These are phyloP conservation scores for Myxozyma neotropica DNA, from an alignment of 805 yeast genomes.

Conservation along the genomic window DNA sequence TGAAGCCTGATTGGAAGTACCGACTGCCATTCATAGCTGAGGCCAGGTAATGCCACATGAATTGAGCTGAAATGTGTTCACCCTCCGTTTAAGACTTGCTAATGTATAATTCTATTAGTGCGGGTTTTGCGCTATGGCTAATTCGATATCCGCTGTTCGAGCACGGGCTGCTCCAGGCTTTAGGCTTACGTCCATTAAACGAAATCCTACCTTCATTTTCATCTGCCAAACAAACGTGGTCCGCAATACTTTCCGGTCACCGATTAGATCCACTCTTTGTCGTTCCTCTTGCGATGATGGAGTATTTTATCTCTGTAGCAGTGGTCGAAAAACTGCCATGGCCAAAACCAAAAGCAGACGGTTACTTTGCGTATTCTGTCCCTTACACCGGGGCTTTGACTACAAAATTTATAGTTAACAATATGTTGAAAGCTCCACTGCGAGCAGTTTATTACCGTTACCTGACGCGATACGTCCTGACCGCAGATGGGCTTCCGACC, in stretches of 20 bases:
- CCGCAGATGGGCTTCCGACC: neutral
- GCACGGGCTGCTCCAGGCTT: neutral
- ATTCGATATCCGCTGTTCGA: neutral
- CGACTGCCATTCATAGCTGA: neutral
- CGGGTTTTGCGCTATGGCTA: neutral
- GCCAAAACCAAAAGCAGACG: neutral
- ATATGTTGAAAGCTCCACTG: neutral
- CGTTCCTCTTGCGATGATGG: neutral
- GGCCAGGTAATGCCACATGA: neutral
- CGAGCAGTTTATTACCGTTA: neutral
- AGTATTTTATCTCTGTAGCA: neutral
- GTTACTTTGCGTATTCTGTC: neutral
- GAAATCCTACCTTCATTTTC: neutral
- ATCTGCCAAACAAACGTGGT: neutral
- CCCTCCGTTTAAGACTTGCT: neutral
- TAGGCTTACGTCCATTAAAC: neutral
- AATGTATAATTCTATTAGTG: neutral
- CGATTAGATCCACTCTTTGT: neutral
- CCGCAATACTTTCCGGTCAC: neutral
- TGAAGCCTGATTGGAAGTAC: too few relatives aligned
- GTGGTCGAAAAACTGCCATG: neutral
- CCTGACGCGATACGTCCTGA: neutral
- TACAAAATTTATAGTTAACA: neutral
- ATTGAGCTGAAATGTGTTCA: neutral
- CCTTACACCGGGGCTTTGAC: neutral